Conservation (phyloP, 1,139 yeast genomes). For the Kodamaea suecica region DNA sequence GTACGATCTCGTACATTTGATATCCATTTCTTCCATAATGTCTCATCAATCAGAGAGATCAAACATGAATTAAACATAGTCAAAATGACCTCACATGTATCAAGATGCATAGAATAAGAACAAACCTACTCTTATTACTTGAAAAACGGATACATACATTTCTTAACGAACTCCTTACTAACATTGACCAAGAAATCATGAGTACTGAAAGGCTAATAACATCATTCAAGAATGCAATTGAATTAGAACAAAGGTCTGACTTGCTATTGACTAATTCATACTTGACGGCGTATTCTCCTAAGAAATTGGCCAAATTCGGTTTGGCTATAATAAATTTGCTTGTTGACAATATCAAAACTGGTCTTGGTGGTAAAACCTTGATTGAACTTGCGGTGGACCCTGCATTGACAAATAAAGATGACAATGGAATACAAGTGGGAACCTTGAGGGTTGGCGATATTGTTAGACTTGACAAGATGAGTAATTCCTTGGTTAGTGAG, state of each 20-base stretch:
- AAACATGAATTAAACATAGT: slow-evolving; percentile 14
- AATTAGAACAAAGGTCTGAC: slow-evolving; percentile 59
- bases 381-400: slow-evolving; percentile 65
- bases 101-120: slow-evolving; percentile 22
- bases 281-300: slow-evolving; percentile 54
- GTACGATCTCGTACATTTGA: too few species aligned
- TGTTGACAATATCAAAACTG: slow-evolving; percentile 62
- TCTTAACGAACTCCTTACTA: slow-evolving; percentile 10
- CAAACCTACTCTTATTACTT: slow-evolving; percentile 18
- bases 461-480: slow-evolving; percentile 49
- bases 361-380: slow-evolving; percentile 74
- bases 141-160: slow-evolving; percentile 33
- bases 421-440: slow-evolving; percentile 44
- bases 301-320: slow-evolving; percentile 65
- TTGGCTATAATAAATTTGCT: slow-evolving; percentile 69
- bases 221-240: slow-evolving; percentile 49
- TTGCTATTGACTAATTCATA: slow-evolving; percentile 50
- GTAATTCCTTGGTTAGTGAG: slow-evolving; percentile 13
- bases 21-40: background rate
- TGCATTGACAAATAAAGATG: slow-evolving; percentile 37
- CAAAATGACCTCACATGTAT: slow-evolving; percentile 16
- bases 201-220: slow-evolving; percentile 28
- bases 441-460: slow-evolving; percentile 78
- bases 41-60: slow-evolving; percentile 10
- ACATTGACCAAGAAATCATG: slow-evolving; percentile 6